Conservation (phyloP, 306 rosid genomes). For the Rosa chinensis region DNA sequence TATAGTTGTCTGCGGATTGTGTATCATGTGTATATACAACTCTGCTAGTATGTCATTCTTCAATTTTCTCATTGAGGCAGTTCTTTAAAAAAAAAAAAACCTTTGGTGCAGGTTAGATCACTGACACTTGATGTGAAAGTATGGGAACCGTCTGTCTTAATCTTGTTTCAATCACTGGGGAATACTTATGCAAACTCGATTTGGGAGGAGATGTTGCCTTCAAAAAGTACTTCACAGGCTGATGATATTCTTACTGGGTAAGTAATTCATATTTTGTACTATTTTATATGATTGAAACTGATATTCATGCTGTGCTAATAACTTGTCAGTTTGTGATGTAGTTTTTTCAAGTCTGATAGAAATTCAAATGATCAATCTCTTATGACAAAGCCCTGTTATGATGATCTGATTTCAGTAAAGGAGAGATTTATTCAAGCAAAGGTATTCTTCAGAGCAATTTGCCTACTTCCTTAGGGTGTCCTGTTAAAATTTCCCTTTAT, state of each 20-base stretch:
- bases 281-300: constrained; percentile 13
- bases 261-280: constrained; percentile 28
- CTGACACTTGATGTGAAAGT: constrained; percentile 85
- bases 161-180: constrained; percentile 65
- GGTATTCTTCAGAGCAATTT: constrained; percentile 36
- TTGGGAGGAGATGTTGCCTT: constrained; percentile 71
- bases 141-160: constrained; percentile 66
- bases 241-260: constrained; percentile 44
- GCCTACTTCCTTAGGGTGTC: constrained; percentile 20
- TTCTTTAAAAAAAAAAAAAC: constrained; percentile 22
- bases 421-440: constrained; percentile 74
- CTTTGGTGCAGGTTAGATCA: constrained; percentile 66
- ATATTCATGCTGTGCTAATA: constrained; percentile 27
- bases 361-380: constrained; percentile 23
- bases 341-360: constrained; percentile 46
- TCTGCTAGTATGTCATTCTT: background rate
- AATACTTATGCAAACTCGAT: constrained; percentile 63
- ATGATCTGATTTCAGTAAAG: constrained; percentile 60
- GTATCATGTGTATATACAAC: background rate
- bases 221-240: constrained; percentile 38
- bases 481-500: background rate
- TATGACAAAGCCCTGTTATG: constrained; percentile 55
- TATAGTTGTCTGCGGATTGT: background rate
- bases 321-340: constrained; percentile 30
- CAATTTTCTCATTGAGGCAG: constrained; percentile 20